Evolutionary conservation across 2,329 filamentous ascomycete species (phyloP).

Genomic region (Curvularia sp.): DNA sequence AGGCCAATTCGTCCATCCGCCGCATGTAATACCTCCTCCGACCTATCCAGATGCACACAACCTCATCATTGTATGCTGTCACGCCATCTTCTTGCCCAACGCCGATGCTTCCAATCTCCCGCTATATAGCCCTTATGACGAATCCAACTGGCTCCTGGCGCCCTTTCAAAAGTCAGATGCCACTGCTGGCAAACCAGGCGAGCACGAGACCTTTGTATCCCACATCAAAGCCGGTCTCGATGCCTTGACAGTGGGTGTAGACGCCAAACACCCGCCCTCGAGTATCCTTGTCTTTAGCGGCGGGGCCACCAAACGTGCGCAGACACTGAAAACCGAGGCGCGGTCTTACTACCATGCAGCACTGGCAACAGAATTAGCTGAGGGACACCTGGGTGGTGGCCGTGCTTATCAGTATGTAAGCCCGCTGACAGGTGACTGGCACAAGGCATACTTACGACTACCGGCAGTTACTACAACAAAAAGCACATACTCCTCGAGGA

Average conservation of each 20-base stretch:
- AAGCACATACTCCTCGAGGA: slow-evolving; percentile 67
- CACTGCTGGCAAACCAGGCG: slow-evolving; percentile 60
- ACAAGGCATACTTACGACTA: background rate
- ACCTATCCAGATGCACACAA: slow-evolving; percentile 50
- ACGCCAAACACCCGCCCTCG: slow-evolving; percentile 43
- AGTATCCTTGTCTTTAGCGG: slow-evolving; percentile 74
- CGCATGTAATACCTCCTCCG: slow-evolving; percentile 36
- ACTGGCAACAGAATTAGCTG: slow-evolving; percentile 32
- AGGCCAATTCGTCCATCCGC: slow-evolving; percentile 36
- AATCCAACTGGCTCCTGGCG: slow-evolving; percentile 69
- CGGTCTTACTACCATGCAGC: slow-evolving; percentile 48
- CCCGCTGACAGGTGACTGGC: background rate
- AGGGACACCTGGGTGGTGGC: slow-evolving; percentile 36
- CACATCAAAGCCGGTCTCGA: slow-evolving; percentile 73
- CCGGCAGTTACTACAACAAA: slow-evolving; percentile 39
- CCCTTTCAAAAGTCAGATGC: slow-evolving; percentile 67
- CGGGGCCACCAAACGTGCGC: slow-evolving; percentile 54
- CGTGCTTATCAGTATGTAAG: slow-evolving; percentile 22
- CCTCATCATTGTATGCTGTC: slow-evolving; percentile 82
- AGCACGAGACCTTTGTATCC: slow-evolving; percentile 78
- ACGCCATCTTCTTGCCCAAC: slow-evolving; percentile 71
- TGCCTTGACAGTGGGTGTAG: slow-evolving; percentile 56
- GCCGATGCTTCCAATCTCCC: slow-evolving; percentile 35
- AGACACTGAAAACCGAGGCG: slow-evolving; percentile 45
- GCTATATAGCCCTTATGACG: slow-evolving; percentile 41